phyloP scores from a whole-genome alignment of 2,329 filamentous ascomycete species.

The Falciphora oryzae region DNA sequence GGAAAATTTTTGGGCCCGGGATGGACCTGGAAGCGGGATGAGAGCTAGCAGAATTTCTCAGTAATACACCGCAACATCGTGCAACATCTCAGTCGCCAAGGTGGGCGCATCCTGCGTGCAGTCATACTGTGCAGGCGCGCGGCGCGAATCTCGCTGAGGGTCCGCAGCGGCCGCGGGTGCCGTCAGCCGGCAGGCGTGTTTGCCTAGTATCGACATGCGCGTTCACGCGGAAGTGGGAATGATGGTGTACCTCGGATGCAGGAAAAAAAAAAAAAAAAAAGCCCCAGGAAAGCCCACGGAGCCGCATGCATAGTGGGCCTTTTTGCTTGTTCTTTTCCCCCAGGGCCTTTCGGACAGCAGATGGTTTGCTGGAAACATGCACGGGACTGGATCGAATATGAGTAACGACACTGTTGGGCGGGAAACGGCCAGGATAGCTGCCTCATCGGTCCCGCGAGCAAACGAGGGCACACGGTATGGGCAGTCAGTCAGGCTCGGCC shows the following conservation, averaged over 20 bases:
- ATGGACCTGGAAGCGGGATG: too few relatives aligned
- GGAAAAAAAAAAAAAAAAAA: not conserved
- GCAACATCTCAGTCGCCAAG: too few relatives aligned
- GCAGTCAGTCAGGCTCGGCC: not conserved
- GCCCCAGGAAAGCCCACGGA: too few relatives aligned
- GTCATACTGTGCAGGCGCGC: not conserved
- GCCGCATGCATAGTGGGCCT: not conserved
- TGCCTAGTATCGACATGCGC: not conserved
- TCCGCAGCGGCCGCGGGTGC: not conserved
- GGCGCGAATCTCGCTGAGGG: too few relatives aligned
- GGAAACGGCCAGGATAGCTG: not conserved
- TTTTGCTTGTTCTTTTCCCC: not conserved
- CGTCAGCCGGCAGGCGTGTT: not conserved
- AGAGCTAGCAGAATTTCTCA: too few relatives aligned
- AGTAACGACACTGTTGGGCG: not conserved
- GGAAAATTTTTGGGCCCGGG: too few relatives aligned
- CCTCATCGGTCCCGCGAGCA: not conserved
- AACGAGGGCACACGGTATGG: not conserved
- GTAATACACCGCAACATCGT: too few relatives aligned
- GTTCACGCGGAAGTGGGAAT: not conserved
- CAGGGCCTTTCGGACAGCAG: not conserved
- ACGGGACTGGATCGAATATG: not conserved
- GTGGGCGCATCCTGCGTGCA: not conserved
- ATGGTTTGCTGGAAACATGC: not conserved
- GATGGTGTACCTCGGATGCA: not conserved